Evolutionary conservation across 2,329 filamentous ascomycete species (phyloP), one percentile per base, ranked within the genome.

Genomic region (Fusarium pininemorale): DNA sequence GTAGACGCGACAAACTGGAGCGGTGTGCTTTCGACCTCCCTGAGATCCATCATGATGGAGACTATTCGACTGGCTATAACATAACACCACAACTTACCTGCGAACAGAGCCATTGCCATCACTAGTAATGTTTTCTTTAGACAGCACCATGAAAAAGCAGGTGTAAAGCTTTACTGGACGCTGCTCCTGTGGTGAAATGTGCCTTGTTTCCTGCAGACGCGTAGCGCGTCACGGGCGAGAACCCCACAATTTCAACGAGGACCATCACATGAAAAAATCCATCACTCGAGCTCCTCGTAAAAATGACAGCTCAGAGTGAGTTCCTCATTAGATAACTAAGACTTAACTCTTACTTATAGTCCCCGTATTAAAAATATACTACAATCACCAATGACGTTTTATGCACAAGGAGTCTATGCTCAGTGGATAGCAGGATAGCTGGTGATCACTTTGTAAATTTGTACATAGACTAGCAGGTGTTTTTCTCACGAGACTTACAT

Each of bases 51-150:
- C 3, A 11, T 11, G 24, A 26, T 26, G 24, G 24, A 5, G 24
- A 26, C 24, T 26, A 26, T 26, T 26, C 24, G 24, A 26, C 24
- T 26, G 24, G 24, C 24, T 26, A 26, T 26, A 26, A 26, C 5
- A 26, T 26, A 26, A 26, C 24, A 20, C 8, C 22, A 24, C 4
- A 24, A 11, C 22, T 20, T 20, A 8, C 1, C 16, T 12, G 0
- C 3, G 16, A 24, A 24, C 16, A 24, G 11, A 10, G n/a, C 2
- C 3, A 32, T 16, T 8, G 1, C 28, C 5, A 4, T 18, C 4
- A 22, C 8, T n/a, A 1, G 3, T 13, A 2, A 13, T 18, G 5
- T n/a, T 14, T 51, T 32, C 2, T 1, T 13, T 10, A 0, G 18
- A 5, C 15, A 20, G 15, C 4, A 3, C 3, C 15, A 51, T 20